A percentile compares a stretch with the other conserved stretches of the same genome.
These are phyloP conservation scores for Samsoniella hepiali DNA, from an alignment of 2,329 filamentous ascomycete species.

Conservation along the genomic window DNA sequence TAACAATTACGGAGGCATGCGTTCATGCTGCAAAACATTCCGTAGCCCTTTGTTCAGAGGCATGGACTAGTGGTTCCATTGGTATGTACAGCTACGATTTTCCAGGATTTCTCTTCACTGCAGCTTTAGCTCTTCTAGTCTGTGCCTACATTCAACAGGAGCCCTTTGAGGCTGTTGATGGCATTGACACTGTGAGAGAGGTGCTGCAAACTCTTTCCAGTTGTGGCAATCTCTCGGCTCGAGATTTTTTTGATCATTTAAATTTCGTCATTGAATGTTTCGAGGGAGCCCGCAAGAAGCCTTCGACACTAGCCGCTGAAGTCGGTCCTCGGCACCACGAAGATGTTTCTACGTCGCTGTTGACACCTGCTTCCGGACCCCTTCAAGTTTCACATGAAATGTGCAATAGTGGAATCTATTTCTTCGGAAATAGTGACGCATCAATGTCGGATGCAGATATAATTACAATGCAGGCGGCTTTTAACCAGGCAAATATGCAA, in stretches of 20 bases:
- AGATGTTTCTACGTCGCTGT: not conserved
- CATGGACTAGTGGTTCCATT: not conserved
- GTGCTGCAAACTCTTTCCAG: not conserved
- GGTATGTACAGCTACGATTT: constrained; percentile 1
- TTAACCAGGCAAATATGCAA: not conserved
- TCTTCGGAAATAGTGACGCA: not conserved
- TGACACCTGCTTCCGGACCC: not conserved
- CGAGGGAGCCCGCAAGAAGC: not conserved
- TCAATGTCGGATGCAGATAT: not conserved
- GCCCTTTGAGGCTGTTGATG: not conserved
- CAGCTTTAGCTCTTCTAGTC: not conserved
- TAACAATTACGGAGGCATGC: not conserved
- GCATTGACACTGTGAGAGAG: not conserved
- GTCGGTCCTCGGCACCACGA: not conserved
- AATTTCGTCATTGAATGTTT: not conserved
- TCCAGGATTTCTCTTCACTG: not conserved
- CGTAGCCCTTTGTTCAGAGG: not conserved
- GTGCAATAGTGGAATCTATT: not conserved
- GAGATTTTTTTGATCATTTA: not conserved
- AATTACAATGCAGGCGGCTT: not conserved
- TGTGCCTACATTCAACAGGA: not conserved
- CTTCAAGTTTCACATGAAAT: not conserved
- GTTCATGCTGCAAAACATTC: constrained; percentile 3
- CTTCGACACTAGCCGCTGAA: not conserved
- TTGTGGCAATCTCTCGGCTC: not conserved